These are phyloP conservation scores for Nakaseomyces uthaithaninus DNA, from an alignment of 1,139 yeast species.

Conservation along the genomic window DNA sequence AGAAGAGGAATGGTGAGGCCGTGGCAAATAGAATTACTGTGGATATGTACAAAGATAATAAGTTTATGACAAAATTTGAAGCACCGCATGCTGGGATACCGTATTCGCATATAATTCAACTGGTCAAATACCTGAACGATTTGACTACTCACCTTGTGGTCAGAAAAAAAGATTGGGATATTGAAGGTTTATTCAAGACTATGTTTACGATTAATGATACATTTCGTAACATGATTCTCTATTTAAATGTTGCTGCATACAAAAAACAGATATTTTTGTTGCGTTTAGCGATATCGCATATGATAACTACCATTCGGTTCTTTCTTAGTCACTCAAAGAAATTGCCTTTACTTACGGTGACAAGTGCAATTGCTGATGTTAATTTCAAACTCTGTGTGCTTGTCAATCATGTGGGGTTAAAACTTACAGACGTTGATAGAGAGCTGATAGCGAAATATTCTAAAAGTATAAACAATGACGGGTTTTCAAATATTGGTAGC, in stretches of 20 bases:
- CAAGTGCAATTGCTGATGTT: constrained; percentile 68
- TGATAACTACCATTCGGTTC: constrained; percentile 72
- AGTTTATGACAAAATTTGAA: constrained; percentile 1
- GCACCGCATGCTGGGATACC: constrained; percentile 5
- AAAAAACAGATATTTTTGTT: constrained; percentile 2
- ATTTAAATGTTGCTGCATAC: neutral
- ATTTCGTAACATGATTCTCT: constrained; percentile 1
- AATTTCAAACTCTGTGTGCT: constrained; percentile 64
- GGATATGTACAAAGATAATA: neutral
- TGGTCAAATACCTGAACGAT: constrained; percentile 40
- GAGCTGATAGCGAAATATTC: neutral
- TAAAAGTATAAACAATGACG: neutral
- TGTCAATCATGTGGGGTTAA: constrained; percentile 38
- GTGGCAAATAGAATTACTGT: constrained; percentile 37
- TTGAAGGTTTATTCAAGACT: constrained; percentile 4
- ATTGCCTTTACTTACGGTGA: constrained; percentile 63
- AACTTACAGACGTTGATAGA: constrained; percentile 1
- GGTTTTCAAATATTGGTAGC: neutral
- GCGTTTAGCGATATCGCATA: constrained; percentile 38
- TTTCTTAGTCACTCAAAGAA: constrained; percentile 48
- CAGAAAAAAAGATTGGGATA: constrained; percentile 2
- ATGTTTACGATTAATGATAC: neutral
- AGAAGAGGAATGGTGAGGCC: constrained; percentile 33
- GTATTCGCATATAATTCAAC: constrained; percentile 41
- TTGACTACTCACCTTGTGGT: constrained; percentile 5